phyloP scores from a whole-genome alignment of 805 yeast species.

The Wickerhamiella azymoides region DNA sequence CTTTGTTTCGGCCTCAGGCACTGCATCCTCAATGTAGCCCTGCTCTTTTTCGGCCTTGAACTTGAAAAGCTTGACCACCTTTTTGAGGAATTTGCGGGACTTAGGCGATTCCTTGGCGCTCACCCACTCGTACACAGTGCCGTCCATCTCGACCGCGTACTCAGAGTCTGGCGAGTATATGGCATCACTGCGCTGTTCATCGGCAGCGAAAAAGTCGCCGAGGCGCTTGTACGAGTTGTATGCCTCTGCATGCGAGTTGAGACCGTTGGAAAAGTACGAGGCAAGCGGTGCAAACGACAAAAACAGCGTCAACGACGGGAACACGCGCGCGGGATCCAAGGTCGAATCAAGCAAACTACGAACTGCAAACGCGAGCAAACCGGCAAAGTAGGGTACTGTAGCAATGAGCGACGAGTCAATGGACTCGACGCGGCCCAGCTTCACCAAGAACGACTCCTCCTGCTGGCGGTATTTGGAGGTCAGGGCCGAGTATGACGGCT shows the following conservation, averaged over 20 bases:
- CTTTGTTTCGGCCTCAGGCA: neutral
- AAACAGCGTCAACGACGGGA: conserved; percentile 59
- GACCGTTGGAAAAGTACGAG: conserved; percentile 39
- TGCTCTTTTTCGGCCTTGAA: neutral
- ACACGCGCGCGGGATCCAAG: conserved; percentile 46
- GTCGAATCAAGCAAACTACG: conserved; percentile 32
- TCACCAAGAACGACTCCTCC: conserved; percentile 51
- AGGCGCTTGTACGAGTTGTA: conserved; percentile 24
- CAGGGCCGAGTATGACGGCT: conserved; percentile 51
- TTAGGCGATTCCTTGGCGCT: neutral
- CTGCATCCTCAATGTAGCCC: neutral
- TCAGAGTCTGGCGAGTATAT: conserved; percentile 15
- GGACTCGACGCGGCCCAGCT: conserved; percentile 54
- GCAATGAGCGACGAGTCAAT: conserved; percentile 50
- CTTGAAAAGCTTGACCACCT: neutral
- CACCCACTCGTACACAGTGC: conserved; percentile 56
- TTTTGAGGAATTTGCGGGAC: neutral
- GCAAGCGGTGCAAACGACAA: conserved; percentile 57
- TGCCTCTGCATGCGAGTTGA: conserved; percentile 29
- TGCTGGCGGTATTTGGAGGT: conserved; percentile 42
- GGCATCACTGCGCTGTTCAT: conserved; percentile 25
- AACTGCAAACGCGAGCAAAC: conserved; percentile 45
- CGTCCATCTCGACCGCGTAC: conserved; percentile 34
- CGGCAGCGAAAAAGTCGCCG: conserved; percentile 23
- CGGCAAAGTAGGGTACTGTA: conserved; percentile 54